phyloP scores from a whole-genome alignment of 805 yeast species.

The Candida maesae region DNA sequence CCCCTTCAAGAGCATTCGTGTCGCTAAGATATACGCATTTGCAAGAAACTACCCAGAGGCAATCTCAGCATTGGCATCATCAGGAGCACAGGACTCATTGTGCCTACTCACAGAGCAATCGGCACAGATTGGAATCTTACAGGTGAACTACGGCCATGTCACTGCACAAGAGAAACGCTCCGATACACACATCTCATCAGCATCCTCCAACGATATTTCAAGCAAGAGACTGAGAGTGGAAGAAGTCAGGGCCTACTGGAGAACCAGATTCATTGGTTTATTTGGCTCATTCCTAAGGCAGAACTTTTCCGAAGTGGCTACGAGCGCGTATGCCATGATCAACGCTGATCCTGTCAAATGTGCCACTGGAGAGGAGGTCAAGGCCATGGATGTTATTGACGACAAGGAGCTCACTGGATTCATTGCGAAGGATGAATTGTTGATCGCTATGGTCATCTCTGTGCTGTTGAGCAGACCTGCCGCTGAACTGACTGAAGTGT shows the following conservation, averaged over 20 bases:
- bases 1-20: constrained; percentile 13
- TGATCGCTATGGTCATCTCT: constrained; percentile 20
- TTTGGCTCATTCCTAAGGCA: constrained; percentile 25
- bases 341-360: constrained; percentile 19
- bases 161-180: constrained; percentile 25
- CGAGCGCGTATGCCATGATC: constrained; percentile 12
- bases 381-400: constrained; percentile 20
- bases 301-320: constrained; percentile 21
- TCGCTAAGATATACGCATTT: constrained; percentile 18
- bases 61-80: constrained; percentile 14
- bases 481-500: constrained; percentile 15
- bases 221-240: constrained; percentile 20
- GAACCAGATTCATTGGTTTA: constrained; percentile 23
- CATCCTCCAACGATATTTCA: constrained; percentile 24
- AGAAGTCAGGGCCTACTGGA: constrained; percentile 27
- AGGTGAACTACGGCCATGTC: constrained; percentile 12
- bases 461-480: constrained; percentile 18
- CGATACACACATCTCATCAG: constrained; percentile 21
- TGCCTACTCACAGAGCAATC: constrained; percentile 21
- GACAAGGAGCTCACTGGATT: constrained; percentile 18
- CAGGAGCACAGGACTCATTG: constrained; percentile 14
- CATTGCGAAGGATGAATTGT: constrained; percentile 22
- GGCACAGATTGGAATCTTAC: constrained; percentile 24
- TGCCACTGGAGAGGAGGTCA: constrained; percentile 14
- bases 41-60: constrained; percentile 23